These are phyloP conservation scores for Hypoxylon lienhwacheense DNA, from an alignment of 495 filamentous ascomycete genomes.

Conservation along the genomic window DNA sequence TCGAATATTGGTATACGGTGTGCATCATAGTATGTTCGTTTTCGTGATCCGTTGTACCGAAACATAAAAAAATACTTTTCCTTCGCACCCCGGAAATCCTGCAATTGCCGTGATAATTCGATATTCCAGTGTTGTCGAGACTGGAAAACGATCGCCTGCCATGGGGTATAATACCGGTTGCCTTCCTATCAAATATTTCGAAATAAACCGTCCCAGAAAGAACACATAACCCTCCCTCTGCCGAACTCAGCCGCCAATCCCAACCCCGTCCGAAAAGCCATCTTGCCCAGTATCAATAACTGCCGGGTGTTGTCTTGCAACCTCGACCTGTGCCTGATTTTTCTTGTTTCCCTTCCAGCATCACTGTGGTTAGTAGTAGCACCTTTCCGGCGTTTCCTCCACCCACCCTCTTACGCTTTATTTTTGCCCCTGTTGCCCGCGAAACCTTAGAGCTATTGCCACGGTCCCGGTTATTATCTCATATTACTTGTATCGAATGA, in stretches of 20 bases:
- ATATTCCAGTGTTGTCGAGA: conserved; percentile 9
- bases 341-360: neutral
- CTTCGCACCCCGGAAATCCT: conserved; percentile 17
- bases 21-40: conserved; percentile 11
- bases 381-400: conserved; percentile 1
- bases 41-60: conserved; percentile 13
- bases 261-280: neutral
- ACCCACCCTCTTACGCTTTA: neutral
- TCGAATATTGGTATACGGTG: conserved; percentile 21
- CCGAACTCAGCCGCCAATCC: conserved; percentile 1
- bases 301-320: conserved; percentile 1
- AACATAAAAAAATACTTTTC: conserved; percentile 28
- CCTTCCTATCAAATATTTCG: conserved; percentile 21
- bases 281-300: neutral
- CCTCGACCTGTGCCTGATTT: neutral
- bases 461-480: conserved; percentile 39
- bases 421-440: neutral
- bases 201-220: conserved; percentile 9
- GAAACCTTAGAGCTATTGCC: neutral
- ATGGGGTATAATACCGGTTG: conserved; percentile 26
- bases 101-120: conserved; percentile 14
- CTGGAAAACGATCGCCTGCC: conserved; percentile 20
- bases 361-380: neutral
- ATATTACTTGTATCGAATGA: conserved; percentile 72
- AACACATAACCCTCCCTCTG: conserved; percentile 12